Base-by-base conservation (phyloP, 441 rosid species). In the Breynia disticha region DNA sequence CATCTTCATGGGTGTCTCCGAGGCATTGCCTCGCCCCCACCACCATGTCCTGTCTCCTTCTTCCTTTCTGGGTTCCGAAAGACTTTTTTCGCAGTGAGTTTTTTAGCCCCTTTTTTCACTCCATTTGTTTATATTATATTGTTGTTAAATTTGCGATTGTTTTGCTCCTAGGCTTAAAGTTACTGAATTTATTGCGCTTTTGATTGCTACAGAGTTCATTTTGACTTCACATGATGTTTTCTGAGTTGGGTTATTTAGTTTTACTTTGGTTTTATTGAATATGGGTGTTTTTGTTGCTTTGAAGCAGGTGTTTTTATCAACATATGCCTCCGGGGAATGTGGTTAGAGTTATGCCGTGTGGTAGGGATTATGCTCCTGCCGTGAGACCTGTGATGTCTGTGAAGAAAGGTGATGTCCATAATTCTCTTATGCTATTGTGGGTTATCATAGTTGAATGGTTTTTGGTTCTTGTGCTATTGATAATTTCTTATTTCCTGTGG, bases 51-150 rank as follows among this genome's bases (percentile, higher is more conserved):
- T 77, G 51, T 62, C 48, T 46, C 60, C 75, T 11, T 62, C 65
- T 42, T 71, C 68, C 66, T 52, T 69, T 44, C 46, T 67, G 52
- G 62, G 71, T 52, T 64, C 75, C 39, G 67, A 67, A 43, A 58
- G 68, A 52, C 71, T 76, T 55, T 62, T 77, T 5, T 70, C 79
- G 10, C 76, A 79, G 85, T 83, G 64, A 65, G 82, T 69, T 54
- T 19, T n/a, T 11, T n/a, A n/a, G n/a, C 8, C 11, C 22, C 19
- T 52, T 20, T 52, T 52, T 52, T 13, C 19, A 21, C 11, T 28
- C 17, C 13, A 2, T 47, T 19, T 47, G 4, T n/a, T 47, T 3
- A 2, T 20, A 15, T 47, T 47, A 15, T 3, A 11, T 41, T 41
- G 44, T 41, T 41, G 13, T 41, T 41, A 15, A 41, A 41, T 41